phyloP scores from a whole-genome alignment of 768 basidiomycete genomes.

The Lactifluus piperatus region DNA sequence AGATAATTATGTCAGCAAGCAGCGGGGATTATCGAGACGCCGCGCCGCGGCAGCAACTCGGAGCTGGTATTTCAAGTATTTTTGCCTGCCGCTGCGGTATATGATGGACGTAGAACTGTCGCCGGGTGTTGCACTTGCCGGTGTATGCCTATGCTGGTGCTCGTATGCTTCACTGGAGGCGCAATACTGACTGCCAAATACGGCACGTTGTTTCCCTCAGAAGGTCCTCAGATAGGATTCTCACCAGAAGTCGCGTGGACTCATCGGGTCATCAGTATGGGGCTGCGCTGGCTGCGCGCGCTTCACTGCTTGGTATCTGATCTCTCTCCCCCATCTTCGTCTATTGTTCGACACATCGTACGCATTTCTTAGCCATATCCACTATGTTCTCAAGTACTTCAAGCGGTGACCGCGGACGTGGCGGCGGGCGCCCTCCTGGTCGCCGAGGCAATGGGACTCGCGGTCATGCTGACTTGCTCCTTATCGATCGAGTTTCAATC shows the following conservation, averaged over 20 bases:
- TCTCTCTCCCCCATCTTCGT: background rate
- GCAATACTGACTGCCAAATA: background rate
- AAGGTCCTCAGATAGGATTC: background rate
- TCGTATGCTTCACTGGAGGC: background rate
- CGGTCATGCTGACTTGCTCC: background rate
- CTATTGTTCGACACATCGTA: background rate
- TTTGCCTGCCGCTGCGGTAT: no score
- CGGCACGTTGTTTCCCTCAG: background rate
- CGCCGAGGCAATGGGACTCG: constrained; percentile 8
- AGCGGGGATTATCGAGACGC: no score
- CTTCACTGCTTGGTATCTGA: background rate
- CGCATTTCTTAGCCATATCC: background rate
- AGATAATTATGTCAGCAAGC: no score
- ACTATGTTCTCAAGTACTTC: background rate
- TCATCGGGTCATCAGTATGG: background rate
- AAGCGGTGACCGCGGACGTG: background rate
- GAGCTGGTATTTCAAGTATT: no score
- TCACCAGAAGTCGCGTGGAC: background rate
- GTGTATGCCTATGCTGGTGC: background rate
- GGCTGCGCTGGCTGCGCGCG: background rate
- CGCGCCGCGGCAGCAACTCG: no score
- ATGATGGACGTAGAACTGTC: no score
- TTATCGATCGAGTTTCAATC: background rate
- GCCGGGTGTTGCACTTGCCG: no score
- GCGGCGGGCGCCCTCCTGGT: background rate